Evolutionary conservation across 192 early-diverging fungal species (phyloP).

Genomic region (Fimicolochytrium jonesii): DNA sequence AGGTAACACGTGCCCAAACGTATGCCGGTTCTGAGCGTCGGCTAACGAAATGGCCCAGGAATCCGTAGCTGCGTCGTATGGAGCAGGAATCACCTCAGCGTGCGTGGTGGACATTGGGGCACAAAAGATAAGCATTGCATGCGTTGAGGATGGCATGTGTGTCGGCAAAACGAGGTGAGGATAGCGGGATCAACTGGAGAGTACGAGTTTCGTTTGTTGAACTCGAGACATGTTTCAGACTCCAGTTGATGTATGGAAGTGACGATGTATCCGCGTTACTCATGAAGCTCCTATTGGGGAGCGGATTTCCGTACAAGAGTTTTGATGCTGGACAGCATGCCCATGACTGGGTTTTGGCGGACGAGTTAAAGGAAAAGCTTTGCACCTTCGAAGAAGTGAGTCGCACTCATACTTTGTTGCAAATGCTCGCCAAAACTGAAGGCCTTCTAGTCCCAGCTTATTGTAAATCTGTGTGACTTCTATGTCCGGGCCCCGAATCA

Average conservation of each 20-base stretch:
- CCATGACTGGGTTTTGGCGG: conserved; percentile 71
- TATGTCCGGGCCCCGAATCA: conserved; percentile 71
- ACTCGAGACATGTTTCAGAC: conserved; percentile 9
- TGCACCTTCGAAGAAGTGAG: conserved; percentile 73
- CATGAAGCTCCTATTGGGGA: conserved; percentile 56
- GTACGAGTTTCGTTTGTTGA: not conserved
- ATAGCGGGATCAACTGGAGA: not conserved
- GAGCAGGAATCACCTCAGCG: conserved; percentile 78
- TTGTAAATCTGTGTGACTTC: conserved; percentile 75
- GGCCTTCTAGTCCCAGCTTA: conserved; percentile 66
- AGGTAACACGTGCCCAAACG: conserved; percentile 13
- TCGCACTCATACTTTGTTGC: not conserved
- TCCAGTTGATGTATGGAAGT: conserved; percentile 70
- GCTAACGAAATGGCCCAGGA: conserved; percentile 40
- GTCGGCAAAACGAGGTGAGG: conserved; percentile 64
- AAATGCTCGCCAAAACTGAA: too few species aligned
- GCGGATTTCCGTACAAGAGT: conserved; percentile 71
- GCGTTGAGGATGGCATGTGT: conserved; percentile 82
- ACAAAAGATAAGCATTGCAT: conserved; percentile 76
- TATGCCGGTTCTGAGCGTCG: not conserved
- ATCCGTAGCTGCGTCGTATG: conserved; percentile 77
- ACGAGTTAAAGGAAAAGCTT: conserved; percentile 79
- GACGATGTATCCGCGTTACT: conserved; percentile 84
- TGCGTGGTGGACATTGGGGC: conserved; percentile 92
- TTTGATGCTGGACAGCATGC: conserved; percentile 51